Evolutionary conservation across 345 rosid species (phyloP), one percentile per base, ranked within the genome.

Genomic region (Dovyalis caffra): DNA sequence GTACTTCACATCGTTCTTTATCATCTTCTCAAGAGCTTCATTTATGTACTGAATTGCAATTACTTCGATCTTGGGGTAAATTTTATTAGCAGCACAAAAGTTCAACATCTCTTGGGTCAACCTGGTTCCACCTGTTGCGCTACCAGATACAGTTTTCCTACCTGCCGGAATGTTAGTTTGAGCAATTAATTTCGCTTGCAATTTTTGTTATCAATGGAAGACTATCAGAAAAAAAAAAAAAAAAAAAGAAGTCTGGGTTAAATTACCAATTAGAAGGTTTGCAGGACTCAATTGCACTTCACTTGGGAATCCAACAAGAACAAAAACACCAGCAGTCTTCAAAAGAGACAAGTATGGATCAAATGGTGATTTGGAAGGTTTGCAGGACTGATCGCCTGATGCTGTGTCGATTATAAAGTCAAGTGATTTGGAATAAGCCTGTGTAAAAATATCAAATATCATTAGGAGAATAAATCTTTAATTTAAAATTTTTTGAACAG

Each of bases 371-470:
- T n/a, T n/a, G n/a, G n/a, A n/a, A n/a, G n/a, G n/a, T n/a, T n/a
- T n/a, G n/a, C n/a, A n/a, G n/a, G n/a, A n/a, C 77, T 93, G 98
- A 82, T 90, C 92, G 8, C 99, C 97, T 28, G 97, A 91, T 62
- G 98, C 93, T 0, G 98, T 88, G 78, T 93, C 97, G 33, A 95
- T 20, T 63, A 95, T 84, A 72, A 93, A 95, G 85, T 93, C 91
- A 45, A 93, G 81, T 25, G 97, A 86, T 64, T 87, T 95, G 37
- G 77, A 82, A 45, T 85, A 56, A 26, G 84, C 88, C 97, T 91
- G 88, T 76, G 81, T 29, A 63, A 45, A 57, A 28, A 28, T 40
- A 0, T 35, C 68, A 23, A 53, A 18, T 12, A 18, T n/a, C n/a
- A n/a, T n/a, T n/a, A n/a, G n/a, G n/a, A n/a, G n/a, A n/a, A n/a